These are phyloP conservation scores for Adenanthera pavonina DNA, from an alignment of 306 rosid species.

Conservation along the genomic window DNA sequence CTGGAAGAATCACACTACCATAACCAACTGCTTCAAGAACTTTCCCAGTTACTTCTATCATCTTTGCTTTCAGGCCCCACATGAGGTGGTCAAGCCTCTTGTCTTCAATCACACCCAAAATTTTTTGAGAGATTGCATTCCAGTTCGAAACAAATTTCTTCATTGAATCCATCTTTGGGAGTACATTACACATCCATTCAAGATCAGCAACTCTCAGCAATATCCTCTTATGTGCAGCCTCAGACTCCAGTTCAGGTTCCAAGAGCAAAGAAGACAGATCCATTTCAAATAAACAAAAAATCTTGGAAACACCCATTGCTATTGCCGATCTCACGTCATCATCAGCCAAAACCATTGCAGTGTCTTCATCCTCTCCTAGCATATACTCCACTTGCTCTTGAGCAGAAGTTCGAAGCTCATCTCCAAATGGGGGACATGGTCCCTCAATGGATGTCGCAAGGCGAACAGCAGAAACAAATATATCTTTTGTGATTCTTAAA, in stretches of 20 bases:
- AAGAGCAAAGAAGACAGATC: constrained; percentile 65
- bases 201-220: constrained; percentile 73
- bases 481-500: constrained; percentile 65
- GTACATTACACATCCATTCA: constrained; percentile 88
- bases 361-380: constrained; percentile 72
- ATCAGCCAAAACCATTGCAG: constrained; percentile 59
- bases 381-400: constrained; percentile 96
- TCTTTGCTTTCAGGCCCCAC: constrained; percentile 88
- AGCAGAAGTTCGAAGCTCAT: constrained; percentile 83
- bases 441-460: constrained; percentile 73
- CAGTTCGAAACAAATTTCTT: constrained; percentile 80
- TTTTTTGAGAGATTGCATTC: constrained; percentile 63
- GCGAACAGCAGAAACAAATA: constrained; percentile 83
- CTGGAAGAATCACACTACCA: constrained; percentile 81
- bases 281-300: constrained; percentile 57
- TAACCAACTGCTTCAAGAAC: constrained; percentile 95
- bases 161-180: constrained; percentile 86
- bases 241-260: constrained; percentile 47
- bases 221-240: constrained; percentile 54
- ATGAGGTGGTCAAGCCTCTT: constrained; percentile 65
- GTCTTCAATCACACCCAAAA: constrained; percentile 63
- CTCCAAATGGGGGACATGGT: constrained; percentile 78
- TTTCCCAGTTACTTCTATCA: constrained; percentile 80
- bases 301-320: constrained; percentile 62
- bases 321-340: constrained; percentile 73